Base-by-base conservation (phyloP, 2,329 filamentous ascomycete species). In the Albophoma yamanashiensis region DNA sequence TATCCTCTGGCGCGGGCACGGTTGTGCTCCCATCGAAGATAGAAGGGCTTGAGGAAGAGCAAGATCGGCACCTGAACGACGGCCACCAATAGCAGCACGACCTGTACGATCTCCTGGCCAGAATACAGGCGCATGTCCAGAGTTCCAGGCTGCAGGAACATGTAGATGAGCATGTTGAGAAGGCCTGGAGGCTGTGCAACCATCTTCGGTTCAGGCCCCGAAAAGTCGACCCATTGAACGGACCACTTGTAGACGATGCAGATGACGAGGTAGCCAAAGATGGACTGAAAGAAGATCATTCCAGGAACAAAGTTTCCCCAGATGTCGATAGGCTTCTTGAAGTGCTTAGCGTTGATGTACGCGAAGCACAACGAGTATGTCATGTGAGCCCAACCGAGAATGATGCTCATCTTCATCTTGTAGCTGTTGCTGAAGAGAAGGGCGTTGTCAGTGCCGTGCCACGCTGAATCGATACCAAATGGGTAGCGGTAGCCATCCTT, bases 371-470 rank as follows among this genome's bases (percentile, higher is more conserved):
- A 85, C 22, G 94, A 97, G 78, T 96, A 99, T 3, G 94, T 99
- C 94, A 99, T 99, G 78, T 97, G 92, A 61, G 85, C 85, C 94
- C 95, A 99, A 74, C 95, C 94, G 65, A 99, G 83, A 66, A 99
- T 85, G 72, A 99, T 97, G 79, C 91, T 95, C 77, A 99, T 89
- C 82, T 99, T 99, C 94, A 99, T 99, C 87, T 99, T 99, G 83
- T 94, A 95, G 76, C 90, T 95, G 88, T 99, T 99, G 73, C 86
- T 89, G 78, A 99, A 99, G 57, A 99, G 83, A 25, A 99, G 82
- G 62, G 95, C 89, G 69, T 99, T 99, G 69, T 97, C 93, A 15
- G 92, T 89, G 62, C 89, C 92, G 73, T 99, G 95, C 94, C 94
- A 99, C 70, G 88, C 89, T 87, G 88, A 96, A 72, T 99, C 94